phyloP scores from a whole-genome alignment of 345 rosid species.

The Rubroshorea leprosula region DNA sequence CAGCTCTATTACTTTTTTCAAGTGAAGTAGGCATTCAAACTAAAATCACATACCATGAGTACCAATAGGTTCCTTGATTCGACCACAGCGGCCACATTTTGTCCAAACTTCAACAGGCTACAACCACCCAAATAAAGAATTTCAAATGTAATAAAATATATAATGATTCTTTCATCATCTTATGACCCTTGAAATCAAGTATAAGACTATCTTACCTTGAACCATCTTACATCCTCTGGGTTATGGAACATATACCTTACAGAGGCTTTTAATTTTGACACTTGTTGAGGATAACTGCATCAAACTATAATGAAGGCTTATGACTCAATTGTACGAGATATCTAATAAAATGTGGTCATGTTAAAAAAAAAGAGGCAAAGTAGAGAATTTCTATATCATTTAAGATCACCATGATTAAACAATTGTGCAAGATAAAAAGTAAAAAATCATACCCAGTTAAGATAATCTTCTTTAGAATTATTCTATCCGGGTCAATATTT shows the following conservation, averaged over 20 bases:
- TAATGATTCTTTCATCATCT: neutral
- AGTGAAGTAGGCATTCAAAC: no score
- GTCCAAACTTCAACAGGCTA: slow-evolving; percentile 95
- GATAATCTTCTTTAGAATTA: slow-evolving; percentile 76
- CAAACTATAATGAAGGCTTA: slow-evolving; percentile 8
- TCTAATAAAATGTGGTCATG: no score
- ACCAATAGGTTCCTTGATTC: slow-evolving; percentile 89
- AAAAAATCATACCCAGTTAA: slow-evolving; percentile 68
- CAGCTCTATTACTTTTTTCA: neutral
- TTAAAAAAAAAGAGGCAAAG: no score
- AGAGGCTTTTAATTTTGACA: slow-evolving; percentile 74
- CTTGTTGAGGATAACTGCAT: slow-evolving; percentile 89
- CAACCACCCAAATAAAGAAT: slow-evolving; percentile 19
- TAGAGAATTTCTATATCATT: neutral
- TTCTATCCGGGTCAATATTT: slow-evolving; percentile 74
- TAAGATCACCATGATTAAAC: neutral
- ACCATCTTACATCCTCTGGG: slow-evolving; percentile 97
- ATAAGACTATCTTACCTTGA: slow-evolving; percentile 50
- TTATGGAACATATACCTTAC: slow-evolving; percentile 87
- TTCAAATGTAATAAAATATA: neutral
- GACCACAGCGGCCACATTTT: slow-evolving; percentile 80
- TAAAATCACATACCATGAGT: slow-evolving; percentile 64
- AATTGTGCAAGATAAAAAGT: neutral
- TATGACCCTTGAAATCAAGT: no score
- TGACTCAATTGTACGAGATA: no score